Conservation (phyloP, 371 early-diverging fungal genomes). For the Mortierella sp. region DNA sequence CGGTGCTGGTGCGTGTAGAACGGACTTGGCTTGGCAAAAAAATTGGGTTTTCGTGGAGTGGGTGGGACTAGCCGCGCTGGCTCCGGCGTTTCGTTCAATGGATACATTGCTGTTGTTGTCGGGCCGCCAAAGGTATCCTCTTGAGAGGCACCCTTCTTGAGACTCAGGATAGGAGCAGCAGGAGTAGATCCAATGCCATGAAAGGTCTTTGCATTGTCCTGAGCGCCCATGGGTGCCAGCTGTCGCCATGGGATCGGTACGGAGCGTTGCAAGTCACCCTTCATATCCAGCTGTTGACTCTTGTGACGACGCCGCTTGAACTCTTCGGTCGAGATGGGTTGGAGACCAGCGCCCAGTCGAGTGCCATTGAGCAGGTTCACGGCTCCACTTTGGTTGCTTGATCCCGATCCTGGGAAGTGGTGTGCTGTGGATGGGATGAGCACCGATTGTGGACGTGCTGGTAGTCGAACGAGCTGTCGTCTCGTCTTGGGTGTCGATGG, state of each 20-base stretch:
- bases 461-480: conserved; percentile 31
- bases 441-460: conserved; percentile 44
- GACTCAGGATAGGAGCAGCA: background rate
- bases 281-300: conserved; percentile 35
- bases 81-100: background rate
- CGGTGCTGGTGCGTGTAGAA: background rate
- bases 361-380: background rate
- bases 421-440: conserved; percentile 34
- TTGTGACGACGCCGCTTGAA: conserved; percentile 27
- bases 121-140: background rate
- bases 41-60: background rate
- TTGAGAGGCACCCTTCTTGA: background rate
- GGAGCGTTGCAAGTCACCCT: background rate
- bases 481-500: conserved; percentile 33
- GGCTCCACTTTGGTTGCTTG: background rate
- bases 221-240: conserved; percentile 19
- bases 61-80: background rate
- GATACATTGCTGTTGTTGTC: background rate
- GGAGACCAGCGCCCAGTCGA: background rate
- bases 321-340: conserved; percentile 10
- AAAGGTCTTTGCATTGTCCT: conserved; percentile 41
- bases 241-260: conserved; percentile 36
- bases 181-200: conserved; percentile 29
- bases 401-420: background rate
- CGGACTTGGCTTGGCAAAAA: background rate